Base-by-base conservation (phyloP, 2,329 filamentous ascomycete genomes). In the Coleophoma cylindrospora region DNA sequence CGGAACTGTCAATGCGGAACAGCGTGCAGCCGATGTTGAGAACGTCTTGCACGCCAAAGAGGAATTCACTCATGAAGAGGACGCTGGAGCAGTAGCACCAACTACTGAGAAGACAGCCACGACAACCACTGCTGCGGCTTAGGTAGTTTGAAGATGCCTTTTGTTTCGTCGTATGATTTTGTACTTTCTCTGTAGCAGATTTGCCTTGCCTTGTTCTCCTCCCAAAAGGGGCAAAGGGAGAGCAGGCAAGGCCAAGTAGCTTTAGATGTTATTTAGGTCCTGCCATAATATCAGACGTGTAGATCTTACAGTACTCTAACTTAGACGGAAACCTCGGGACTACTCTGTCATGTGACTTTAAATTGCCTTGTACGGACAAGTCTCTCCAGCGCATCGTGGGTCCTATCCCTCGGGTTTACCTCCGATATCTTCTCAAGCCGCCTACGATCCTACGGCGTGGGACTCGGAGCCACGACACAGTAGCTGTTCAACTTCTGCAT, bases 401-500 rank as follows among this genome's bases (percentile, higher is more conserved):
- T 75, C 75, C 74, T 1, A 67, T 79, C 3, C 71, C 74, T 14
- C 80, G 76, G 75, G 67, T 76, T 1, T 79, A 77, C 57, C 68
- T 69, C 70, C 1, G 70, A 75, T 52, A 77, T 80, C 51, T 80
- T 80, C 61, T 74, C 76, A 0, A 72, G 69, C 0, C 66, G 76
- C 69, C 55, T 63, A 3, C 59, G 61, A 66, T 69, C 45, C 70
- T 87, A 34, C 71, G 85, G 55, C 57, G 83, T 88, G 27, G 76
- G 82, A 4, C 72, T 87, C 43, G 83, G 76, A 1, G 83, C 84
- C 1, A 82, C 80, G 2, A 86, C 81, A 0, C 83, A 88, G 61
- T 87, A 84, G 84, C 68, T 88, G 2, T 87, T 88, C 68, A 88
- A 88, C 62, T 84, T 87, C 53, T 76, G 83, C 14, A 78, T 86